A percentile compares a stretch with the other conserved stretches of the same genome.
Conservation (phyloP, 2,329 filamentous ascomycete species). For the Neofusicoccum ribis region DNA sequence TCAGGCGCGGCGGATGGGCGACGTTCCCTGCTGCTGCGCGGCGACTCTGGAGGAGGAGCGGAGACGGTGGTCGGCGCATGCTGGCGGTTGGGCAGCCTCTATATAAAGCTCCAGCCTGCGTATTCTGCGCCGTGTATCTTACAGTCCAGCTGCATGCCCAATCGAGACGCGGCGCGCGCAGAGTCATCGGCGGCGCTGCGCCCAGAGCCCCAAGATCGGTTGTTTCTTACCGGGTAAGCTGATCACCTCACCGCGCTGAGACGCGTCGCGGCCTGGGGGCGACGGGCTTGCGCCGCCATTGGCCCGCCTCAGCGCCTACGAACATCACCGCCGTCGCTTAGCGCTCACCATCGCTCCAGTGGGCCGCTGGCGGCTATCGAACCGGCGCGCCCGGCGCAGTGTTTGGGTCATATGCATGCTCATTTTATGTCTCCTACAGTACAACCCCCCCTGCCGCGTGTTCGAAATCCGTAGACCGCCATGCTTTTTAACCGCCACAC, state of each 20-base stretch:
- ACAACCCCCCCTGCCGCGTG: background rate
- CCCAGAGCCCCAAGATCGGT: too few species aligned
- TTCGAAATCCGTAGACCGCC: background rate
- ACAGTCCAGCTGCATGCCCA: background rate
- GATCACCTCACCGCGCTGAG: background rate
- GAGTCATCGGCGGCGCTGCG: background rate
- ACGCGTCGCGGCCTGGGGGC: constrained; percentile 13
- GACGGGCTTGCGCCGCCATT: background rate
- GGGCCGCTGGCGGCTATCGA: constrained; percentile 3
- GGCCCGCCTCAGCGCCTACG: constrained; percentile 6
- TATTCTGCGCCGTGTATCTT: background rate
- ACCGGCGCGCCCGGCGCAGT: background rate
- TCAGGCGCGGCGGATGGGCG: too few species aligned
- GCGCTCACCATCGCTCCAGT: constrained; percentile 4
- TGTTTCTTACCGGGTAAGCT: constrained; percentile 1
- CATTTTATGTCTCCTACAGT: constrained; percentile 12
- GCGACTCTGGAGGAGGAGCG: background rate
- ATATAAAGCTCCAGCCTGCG: background rate
- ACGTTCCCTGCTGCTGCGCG: too few species aligned
- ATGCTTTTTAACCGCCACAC: constrained; percentile 14
- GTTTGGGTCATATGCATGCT: constrained; percentile 6
- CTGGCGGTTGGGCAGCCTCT: constrained; percentile 11
- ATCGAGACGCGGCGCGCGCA: background rate
- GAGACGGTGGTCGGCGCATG: constrained; percentile 2
- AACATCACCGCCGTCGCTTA: constrained; percentile 5